Evolutionary conservation across 495 filamentous ascomycete genomes (phyloP).

Genomic region (Bryoglossum gracile): DNA sequence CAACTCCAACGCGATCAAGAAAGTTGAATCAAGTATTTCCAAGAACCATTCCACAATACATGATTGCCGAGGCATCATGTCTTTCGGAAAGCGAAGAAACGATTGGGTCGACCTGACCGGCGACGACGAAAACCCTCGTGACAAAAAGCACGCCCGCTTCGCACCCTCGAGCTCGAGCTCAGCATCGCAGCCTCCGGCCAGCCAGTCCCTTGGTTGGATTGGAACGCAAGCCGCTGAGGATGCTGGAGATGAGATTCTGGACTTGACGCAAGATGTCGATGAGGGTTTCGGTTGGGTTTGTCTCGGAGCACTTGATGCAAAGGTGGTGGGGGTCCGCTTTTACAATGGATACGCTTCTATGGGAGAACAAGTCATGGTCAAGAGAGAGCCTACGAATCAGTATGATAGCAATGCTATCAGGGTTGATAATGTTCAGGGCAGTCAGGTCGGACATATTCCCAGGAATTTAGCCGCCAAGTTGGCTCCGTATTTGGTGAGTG

Average conservation of each 20-base stretch:
- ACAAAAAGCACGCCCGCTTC: slow-evolving; percentile 16
- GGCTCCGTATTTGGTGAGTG: slow-evolving; percentile 60
- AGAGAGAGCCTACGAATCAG: slow-evolving; percentile 61
- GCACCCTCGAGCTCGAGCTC: background rate
- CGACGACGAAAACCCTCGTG: slow-evolving; percentile 9
- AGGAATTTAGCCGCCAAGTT: slow-evolving; percentile 57
- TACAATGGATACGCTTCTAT: slow-evolving; percentile 64
- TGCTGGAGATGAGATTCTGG: slow-evolving; percentile 41
- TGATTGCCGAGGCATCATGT: slow-evolving; percentile 11
- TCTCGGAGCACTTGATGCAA: slow-evolving; percentile 36
- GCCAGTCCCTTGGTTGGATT: slow-evolving; percentile 21
- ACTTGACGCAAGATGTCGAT: slow-evolving; percentile 44
- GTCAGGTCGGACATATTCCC: slow-evolving; percentile 78
- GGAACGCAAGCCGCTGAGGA: slow-evolving; percentile 28
- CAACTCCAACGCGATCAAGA: no score
- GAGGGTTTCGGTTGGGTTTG: slow-evolving; percentile 21
- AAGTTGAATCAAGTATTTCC: no score
- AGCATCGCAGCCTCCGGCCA: slow-evolving; percentile 17
- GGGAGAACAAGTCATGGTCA: slow-evolving; percentile 64
- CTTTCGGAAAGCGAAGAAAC: slow-evolving; percentile 12
- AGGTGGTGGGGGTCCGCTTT: slow-evolving; percentile 76
- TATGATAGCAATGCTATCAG: slow-evolving; percentile 77
- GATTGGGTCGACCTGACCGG: slow-evolving; percentile 15
- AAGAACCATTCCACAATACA: background rate
- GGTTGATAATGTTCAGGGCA: slow-evolving; percentile 69